Conservation (phyloP, 2,329 filamentous ascomycete species). For the Keithomyces neogunnii region DNA sequence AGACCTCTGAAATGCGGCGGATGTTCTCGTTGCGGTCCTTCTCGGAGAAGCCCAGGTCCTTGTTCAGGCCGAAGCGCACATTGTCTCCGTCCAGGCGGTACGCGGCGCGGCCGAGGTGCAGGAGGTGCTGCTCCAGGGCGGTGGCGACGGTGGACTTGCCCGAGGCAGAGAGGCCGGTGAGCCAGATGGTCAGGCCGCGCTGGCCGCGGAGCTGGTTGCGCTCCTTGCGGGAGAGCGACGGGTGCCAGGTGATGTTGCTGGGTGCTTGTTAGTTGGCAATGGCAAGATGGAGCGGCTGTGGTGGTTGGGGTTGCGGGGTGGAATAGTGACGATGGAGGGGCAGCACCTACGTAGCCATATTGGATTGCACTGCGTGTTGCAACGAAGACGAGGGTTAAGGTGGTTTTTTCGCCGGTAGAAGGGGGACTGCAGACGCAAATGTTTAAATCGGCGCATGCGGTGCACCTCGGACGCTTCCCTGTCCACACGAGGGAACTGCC, state of each 20-base stretch:
- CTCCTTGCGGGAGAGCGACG: slow-evolving; percentile 69
- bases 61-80: slow-evolving; percentile 95
- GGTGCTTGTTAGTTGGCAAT: neutral
- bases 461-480: too few relatives aligned
- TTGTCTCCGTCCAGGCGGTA: slow-evolving; percentile 98
- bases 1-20: slow-evolving; percentile 77
- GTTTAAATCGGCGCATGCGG: too few relatives aligned
- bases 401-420: neutral
- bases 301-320: neutral
- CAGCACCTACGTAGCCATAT: neutral
- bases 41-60: slow-evolving; percentile 91
- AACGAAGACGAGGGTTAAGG: too few relatives aligned
- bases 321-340: neutral
- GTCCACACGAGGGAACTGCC: too few relatives aligned
- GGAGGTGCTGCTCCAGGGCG: slow-evolving; percentile 91
- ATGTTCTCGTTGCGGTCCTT: slow-evolving; percentile 97
- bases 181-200: slow-evolving; percentile 91
- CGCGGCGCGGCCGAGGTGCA: slow-evolving; percentile 72
- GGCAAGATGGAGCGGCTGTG: neutral
- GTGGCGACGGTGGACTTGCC: slow-evolving; percentile 97
- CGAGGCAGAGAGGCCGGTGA: slow-evolving; percentile 91
- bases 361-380: neutral
- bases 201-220: slow-evolving; percentile 70
- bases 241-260: slow-evolving; percentile 89
- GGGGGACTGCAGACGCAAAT: neutral